Base-by-base conservation (phyloP, 2,329 filamentous ascomycete genomes). In the Tolypocladium paradoxum region DNA sequence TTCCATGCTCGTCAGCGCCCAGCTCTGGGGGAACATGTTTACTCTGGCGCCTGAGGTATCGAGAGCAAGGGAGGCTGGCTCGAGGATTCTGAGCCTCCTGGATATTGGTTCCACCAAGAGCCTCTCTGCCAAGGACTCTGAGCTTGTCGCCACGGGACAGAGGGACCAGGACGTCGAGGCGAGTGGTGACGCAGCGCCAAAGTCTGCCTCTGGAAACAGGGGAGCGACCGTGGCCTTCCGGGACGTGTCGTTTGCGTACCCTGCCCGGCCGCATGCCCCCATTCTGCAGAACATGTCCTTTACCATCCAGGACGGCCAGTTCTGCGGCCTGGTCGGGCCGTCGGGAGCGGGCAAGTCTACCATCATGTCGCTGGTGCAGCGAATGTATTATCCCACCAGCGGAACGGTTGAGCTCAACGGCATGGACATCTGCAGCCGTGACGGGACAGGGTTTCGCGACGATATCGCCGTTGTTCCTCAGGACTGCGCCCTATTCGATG, bases 11-110 rank as follows among this genome's bases (percentile, higher is more conserved):
- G 82, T 90, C 38, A 85, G 83, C 53, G 85, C 87, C 0, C 83
- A 88, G 64, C 74, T 86, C 6, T 88, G 84, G 75, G 84, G 85
- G 11, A 83, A 88, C 61, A 82, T 90, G 67, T 90, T 90, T 64
- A 82, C 82, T 27, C 77, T 90, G 1, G 85, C 86, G 0, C 87
- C 86, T 1, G 87, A 91, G 57, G 76, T 90, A n/a, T 82, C 84
- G 1, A 78, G 81, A 46, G 86, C 87, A 1, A 77, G 77, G 33
- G 73, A 74, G 1, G 83, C 86, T 3, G 79, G 82, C 12, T 76
- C 76, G 6, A 73, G 81, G 36, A 80, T 87, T 47, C 68, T 79
- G 51, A 72, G 67, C 54, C 65, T 81, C 29, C 73, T 81, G 49
- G 70, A 74, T 47, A 64, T 78, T 3, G 72, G 73, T 2, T 70